Evolutionary conservation across 306 rosid genomes (phyloP).

Genomic region (Vigna hirtella): DNA sequence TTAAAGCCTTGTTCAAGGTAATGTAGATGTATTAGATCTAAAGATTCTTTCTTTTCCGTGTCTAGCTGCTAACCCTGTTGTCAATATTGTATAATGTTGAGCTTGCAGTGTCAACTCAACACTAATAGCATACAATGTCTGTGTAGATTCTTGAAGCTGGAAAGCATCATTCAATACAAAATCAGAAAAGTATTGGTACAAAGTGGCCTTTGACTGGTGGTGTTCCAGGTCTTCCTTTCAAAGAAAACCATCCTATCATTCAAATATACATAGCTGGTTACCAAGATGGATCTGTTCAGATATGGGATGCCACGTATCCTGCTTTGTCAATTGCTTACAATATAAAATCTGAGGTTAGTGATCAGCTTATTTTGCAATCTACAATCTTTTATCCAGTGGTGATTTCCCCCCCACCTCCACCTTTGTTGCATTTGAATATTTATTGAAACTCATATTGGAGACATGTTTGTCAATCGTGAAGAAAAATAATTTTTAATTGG

Average conservation of each 20-base stretch:
- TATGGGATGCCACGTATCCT: slow-evolving; percentile 91
- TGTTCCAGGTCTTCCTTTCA: slow-evolving; percentile 58
- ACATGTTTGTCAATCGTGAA: slow-evolving; percentile 30
- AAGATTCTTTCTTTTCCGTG: slow-evolving; percentile 7
- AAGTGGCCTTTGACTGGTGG: slow-evolving; percentile 92
- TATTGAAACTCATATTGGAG: slow-evolving; percentile 25
- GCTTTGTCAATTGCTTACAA: slow-evolving; percentile 56
- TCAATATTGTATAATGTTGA: slow-evolving; percentile 2
- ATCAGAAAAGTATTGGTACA: slow-evolving; percentile 46
- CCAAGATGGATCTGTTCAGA: slow-evolving; percentile 80
- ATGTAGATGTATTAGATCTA: slow-evolving; percentile 35
- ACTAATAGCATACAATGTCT: slow-evolving; percentile 41
- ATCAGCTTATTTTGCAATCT: slow-evolving; percentile 43
- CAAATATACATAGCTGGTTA: slow-evolving; percentile 82
- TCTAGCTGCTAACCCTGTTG: slow-evolving; percentile 26
- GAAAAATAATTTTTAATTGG: slow-evolving; percentile 45
- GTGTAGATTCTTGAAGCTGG: slow-evolving; percentile 62
- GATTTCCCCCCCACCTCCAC: background rate
- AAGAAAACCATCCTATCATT: slow-evolving; percentile 61
- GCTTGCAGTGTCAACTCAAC: slow-evolving; percentile 16
- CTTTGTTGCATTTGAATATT: slow-evolving; percentile 30
- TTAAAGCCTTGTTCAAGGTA: slow-evolving; percentile 71
- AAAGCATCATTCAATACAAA: slow-evolving; percentile 48
- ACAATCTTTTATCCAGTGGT: slow-evolving; percentile 19
- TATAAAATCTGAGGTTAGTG: slow-evolving; percentile 73